Base-by-base conservation (phyloP, 108 stramenopile species). In the Skeletonema costatum region DNA sequence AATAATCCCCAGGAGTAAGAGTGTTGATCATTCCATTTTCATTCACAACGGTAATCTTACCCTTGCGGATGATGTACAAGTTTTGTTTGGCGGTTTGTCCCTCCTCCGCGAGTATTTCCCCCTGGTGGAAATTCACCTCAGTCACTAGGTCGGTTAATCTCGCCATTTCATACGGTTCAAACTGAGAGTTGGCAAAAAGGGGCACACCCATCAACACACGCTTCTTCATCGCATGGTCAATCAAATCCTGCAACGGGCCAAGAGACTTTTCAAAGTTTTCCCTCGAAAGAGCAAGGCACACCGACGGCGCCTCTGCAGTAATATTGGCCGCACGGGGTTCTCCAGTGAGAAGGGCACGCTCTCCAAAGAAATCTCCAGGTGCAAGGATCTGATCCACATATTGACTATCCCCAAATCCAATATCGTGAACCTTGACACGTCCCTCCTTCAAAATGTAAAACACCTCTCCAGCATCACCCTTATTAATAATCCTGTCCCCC, bases 381-480 rank as follows among this genome's bases (percentile, higher is more conserved):
- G 71, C 75, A 21, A 87, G 65, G 38, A 77, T 53, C 75, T 93
- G 92, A 84, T 68, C 92, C 77, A 71, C 91, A 66, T 77, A 89
- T 71, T 82, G 89, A 83, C 83, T 85, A 63, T 92, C 94, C 32
- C 94, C 94, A 61, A 93, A 90, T 33, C 90, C 92, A 81, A 93
- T 93, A 53, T 90, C 90, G 36, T 91, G 89, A 32, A 87, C 87
- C 70, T 88, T 93, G 63, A 93, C 93, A 14, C 74, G 83, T 53
- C 97, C 97, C 70, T 96, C 93, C 31, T 94, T 90, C 12, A 98
- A 70, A 68, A 98, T 96, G 90, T 96, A 98, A 74, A 97, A 98
- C 13, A 91, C 93, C 74, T 97, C 93, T 10, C 97, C 97, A 51
- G 90, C 90, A 86, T 98, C 97, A 31, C 96, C 96, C 80, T 86